Evolutionary conservation across 495 filamentous ascomycete genomes (phyloP), one percentile per base, ranked within the genome.

Genomic region (Penicillium cataractarum): DNA sequence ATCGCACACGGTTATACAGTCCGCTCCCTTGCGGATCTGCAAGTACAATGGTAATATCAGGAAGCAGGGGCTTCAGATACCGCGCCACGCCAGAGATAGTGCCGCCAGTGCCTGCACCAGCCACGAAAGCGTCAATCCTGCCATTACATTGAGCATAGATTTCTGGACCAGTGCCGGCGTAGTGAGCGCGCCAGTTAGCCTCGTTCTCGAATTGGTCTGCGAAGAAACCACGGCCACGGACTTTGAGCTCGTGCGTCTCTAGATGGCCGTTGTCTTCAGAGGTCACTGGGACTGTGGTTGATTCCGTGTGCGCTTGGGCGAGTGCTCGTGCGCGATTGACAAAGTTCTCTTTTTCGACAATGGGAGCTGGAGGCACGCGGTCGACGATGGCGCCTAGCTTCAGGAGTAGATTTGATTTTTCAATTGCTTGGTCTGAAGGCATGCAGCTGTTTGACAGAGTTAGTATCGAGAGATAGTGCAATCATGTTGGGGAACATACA

Each of bases 11-110:
- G 76, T 99, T 97, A 78, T 88, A 99, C 37, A 98, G 74, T 4
- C 95, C 96, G 76, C 92, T 96, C 6, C 95, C 95, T 71, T 94
- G 92, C 10, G 95, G 95, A 74, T 99, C 95, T 0, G 95, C 95
- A 8, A 99, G 83, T 3, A 98, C 90, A 40, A 97, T 82, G 39
- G 82, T 82, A 40, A 97, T 61, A 6, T 81, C 69, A 12, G 86
- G 83, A 39, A 90, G 77, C 29, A 78, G 69, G 7, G 89, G 84
- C 71, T 97, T 97, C 24, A 99, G 81, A 71, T 86, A 96, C 55
- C 86, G 77, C 17, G 93, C 87, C 22, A 97, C 89, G 6, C 95
- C 95, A 17, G 92, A 88, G 26, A 99, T 89, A 2, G 95, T 99
- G 0, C 95, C 95, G 3, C 96, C 95, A 4, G 95, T 98, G 2